phyloP scores from a whole-genome alignment of 2,329 filamentous ascomycete species.

The Beauveria sp. region DNA sequence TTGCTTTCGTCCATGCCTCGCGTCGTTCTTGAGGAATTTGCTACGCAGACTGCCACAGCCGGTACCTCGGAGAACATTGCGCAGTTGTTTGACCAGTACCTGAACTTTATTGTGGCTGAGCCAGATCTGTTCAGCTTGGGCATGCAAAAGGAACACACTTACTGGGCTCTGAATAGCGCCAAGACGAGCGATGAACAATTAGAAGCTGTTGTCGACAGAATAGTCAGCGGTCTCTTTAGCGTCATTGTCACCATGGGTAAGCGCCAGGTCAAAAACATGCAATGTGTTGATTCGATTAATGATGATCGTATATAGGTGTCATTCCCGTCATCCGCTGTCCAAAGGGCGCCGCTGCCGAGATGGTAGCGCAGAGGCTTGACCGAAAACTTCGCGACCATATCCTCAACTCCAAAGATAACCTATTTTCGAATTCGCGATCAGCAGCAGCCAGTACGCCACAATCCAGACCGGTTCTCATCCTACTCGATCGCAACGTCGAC shows the following conservation, averaged over 20 bases:
- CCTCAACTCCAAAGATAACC: slow-evolving; percentile 93
- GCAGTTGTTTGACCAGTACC: slow-evolving; percentile 90
- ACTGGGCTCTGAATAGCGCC: slow-evolving; percentile 93
- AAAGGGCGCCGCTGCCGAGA: slow-evolving; percentile 84
- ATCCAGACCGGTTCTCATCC: slow-evolving; percentile 80
- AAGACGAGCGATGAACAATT: slow-evolving; percentile 85
- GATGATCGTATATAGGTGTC: slow-evolving; percentile 46
- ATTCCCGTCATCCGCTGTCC: slow-evolving; percentile 95
- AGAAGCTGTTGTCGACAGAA: slow-evolving; percentile 77
- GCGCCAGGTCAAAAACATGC: slow-evolving; percentile 14
- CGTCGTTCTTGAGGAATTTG: slow-evolving; percentile 89
- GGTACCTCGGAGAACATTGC: slow-evolving; percentile 84
- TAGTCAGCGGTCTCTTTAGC: slow-evolving; percentile 94
- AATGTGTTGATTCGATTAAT: neutral
- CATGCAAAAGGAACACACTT: slow-evolving; percentile 82
- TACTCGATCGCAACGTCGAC: slow-evolving; percentile 93
- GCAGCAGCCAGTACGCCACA: slow-evolving; percentile 53
- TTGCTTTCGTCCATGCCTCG: slow-evolving; percentile 91
- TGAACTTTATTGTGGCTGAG: slow-evolving; percentile 95
- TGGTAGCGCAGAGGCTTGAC: slow-evolving; percentile 90
- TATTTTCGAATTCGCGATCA: slow-evolving; percentile 69
- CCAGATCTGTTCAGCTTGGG: slow-evolving; percentile 92
- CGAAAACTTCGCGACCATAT: slow-evolving; percentile 94
- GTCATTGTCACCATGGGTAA: slow-evolving; percentile 96
- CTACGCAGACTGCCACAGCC: slow-evolving; percentile 73